A percentile compares a stretch with the other conserved stretches of the same genome.
These are phyloP conservation scores for Bipolaris zeicola DNA, from an alignment of 2,329 filamentous ascomycete species.

Conservation along the genomic window DNA sequence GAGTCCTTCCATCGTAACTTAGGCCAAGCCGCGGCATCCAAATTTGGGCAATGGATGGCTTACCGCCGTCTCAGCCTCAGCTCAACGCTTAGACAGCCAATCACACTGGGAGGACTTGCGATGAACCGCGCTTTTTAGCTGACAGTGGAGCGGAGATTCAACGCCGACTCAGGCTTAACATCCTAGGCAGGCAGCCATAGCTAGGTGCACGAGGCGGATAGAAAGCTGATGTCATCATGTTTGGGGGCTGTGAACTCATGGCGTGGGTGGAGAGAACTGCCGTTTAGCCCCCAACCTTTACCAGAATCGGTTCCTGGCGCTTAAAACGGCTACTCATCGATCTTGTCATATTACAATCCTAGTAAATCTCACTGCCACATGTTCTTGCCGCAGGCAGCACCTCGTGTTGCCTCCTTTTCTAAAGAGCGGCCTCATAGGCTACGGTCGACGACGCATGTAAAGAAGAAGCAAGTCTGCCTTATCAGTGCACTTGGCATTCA, in stretches of 20 bases:
- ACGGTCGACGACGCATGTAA: slow-evolving; percentile 5
- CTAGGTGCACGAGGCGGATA: neutral
- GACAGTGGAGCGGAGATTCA: neutral
- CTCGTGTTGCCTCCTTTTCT: neutral
- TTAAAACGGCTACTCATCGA: slow-evolving; percentile 4
- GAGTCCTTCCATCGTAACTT: neutral
- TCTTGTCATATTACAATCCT: slow-evolving; percentile 7
- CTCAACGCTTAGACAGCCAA: slow-evolving; percentile 12
- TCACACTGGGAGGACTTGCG: slow-evolving; percentile 1
- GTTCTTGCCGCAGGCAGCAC: neutral
- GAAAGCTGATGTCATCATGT: slow-evolving; percentile 12
- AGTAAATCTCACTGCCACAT: neutral
- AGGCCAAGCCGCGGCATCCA: slow-evolving; percentile 17
- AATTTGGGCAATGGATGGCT: slow-evolving; percentile 27
- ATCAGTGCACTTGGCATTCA: neutral
- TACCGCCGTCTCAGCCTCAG: slow-evolving; percentile 28
- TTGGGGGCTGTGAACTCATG: neutral
- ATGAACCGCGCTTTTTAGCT: slow-evolving; percentile 4
- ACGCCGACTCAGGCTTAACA: slow-evolving; percentile 1
- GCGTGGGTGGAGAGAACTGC: slow-evolving; percentile 6
- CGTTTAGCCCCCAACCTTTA: slow-evolving; percentile 18
- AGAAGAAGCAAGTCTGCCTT: neutral
- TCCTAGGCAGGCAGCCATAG: slow-evolving; percentile 8
- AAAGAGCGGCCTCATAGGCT: slow-evolving; percentile 2
- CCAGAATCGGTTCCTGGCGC: slow-evolving; percentile 9